These are phyloP conservation scores for Penicillium salamii DNA, from an alignment of 495 filamentous ascomycete species.

Conservation along the genomic window DNA sequence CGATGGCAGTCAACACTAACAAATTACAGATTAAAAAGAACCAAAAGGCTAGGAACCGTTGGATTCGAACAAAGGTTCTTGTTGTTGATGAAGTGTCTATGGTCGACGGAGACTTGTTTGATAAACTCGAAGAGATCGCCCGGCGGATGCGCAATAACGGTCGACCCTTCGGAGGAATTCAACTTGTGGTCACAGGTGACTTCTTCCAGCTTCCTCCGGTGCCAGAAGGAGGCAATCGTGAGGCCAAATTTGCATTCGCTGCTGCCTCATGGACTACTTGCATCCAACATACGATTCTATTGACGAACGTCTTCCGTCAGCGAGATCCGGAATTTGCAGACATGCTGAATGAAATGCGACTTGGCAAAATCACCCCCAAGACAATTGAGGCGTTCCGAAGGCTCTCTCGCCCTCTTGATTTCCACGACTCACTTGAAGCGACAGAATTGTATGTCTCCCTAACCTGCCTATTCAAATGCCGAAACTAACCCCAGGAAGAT, in stretches of 20 bases:
- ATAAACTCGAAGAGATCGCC: slow-evolving; percentile 92
- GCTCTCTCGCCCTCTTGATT: slow-evolving; percentile 66
- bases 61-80: slow-evolving; percentile 82
- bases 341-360: slow-evolving; percentile 97
- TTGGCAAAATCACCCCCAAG: slow-evolving; percentile 69
- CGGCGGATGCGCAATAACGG: slow-evolving; percentile 79
- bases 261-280: slow-evolving; percentile 87
- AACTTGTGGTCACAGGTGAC: slow-evolving; percentile 92
- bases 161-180: slow-evolving; percentile 91
- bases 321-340: slow-evolving; percentile 86
- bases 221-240: slow-evolving; percentile 64
- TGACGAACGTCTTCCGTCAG: slow-evolving; percentile 96
- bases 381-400: slow-evolving; percentile 70
- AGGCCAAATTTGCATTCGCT: slow-evolving; percentile 87
- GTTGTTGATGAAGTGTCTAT: slow-evolving; percentile 97
- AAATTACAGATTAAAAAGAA: slow-evolving; percentile 68
- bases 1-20: slow-evolving; percentile 8
- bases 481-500: slow-evolving; percentile 52
- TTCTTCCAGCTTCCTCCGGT: slow-evolving; percentile 98
- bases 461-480: neutral
- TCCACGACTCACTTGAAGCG: slow-evolving; percentile 75
- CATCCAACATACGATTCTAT: slow-evolving; percentile 91
- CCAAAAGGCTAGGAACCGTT: slow-evolving; percentile 79
- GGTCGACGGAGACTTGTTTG: slow-evolving; percentile 96
- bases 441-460: slow-evolving; percentile 70